Base-by-base conservation (phyloP, 352 stramenopile genomes). In the Phytophthora multivora region DNA sequence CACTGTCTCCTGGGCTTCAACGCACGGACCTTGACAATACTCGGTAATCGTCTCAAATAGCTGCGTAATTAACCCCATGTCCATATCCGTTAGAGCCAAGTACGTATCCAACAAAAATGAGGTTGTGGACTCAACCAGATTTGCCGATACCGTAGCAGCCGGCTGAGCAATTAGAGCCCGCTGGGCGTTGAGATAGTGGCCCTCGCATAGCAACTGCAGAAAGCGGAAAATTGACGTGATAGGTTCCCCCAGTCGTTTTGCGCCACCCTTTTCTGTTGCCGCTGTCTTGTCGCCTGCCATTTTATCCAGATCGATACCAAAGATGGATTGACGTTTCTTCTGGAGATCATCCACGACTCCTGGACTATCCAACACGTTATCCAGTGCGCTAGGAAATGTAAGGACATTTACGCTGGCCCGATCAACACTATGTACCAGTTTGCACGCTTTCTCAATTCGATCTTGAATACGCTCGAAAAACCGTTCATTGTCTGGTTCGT, bases 11-110 rank as follows among this genome's bases (percentile, higher is more conserved):
- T 93, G 83, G 0, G 83, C 81, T 77, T 90, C 83, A 10, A 77
- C 54, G 39, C 83, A 93, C 1, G 79, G 83, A 5, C 83, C 83
- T 59, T 93, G 83, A n/a, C 83, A 93, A 51, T 87, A 89, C 51
- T 93, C 83, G 2, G 81, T 82, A 25, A 93, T 85, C 5, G 83
- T 91, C 36, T 90, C 80, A 52, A 93, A 90, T 2, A 93, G 31
- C 54, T 93, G 83, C 5, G 81, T 87, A 3, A 91, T 63, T 21
- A 93, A 55, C 2, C 51, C 71, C 8, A 89, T 66, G 19, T 88
- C 74, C n/a, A 78, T 30, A 43, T 85, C 70, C 5, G 75, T 73
- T 7, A 90, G 51, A 0, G 69, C 61, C 8, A 85, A 50, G 38
- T 88, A 88, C 2, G 83, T 85, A 10, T 90, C 78, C 16, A 93